These are phyloP conservation scores for Calonectria hongkongensis DNA, from an alignment of 2,329 filamentous ascomycete species.

Conservation along the genomic window DNA sequence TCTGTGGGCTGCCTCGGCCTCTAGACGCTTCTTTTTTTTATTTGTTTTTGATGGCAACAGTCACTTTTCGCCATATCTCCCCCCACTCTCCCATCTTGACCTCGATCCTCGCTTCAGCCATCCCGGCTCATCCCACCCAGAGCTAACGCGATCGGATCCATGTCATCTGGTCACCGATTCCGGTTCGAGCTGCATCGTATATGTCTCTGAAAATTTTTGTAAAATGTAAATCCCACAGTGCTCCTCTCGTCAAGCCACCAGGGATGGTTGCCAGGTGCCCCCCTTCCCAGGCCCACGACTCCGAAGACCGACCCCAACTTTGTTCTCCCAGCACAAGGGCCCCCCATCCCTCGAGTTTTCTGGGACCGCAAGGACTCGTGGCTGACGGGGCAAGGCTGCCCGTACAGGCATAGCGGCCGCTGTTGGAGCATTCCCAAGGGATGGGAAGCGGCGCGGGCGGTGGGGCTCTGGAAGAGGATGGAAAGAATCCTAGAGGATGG, in stretches of 20 bases:
- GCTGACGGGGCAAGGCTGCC: slow-evolving; percentile 49
- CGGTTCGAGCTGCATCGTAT: slow-evolving; percentile 27
- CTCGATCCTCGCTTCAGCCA: neutral
- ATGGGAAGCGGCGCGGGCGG: slow-evolving; percentile 51
- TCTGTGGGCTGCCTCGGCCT: slow-evolving; percentile 2
- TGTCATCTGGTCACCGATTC: slow-evolving; percentile 37
- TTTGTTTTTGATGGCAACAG: slow-evolving; percentile 22
- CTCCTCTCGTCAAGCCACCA: slow-evolving; percentile 10
- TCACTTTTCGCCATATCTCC: slow-evolving; percentile 2
- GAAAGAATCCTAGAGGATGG: slow-evolving; percentile 48
- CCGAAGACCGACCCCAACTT: slow-evolving; percentile 32
- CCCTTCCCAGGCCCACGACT: slow-evolving; percentile 17
- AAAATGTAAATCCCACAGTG: slow-evolving; percentile 21
- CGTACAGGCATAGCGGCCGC: slow-evolving; percentile 51
- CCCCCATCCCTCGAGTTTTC: slow-evolving; percentile 33
- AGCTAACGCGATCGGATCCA: slow-evolving; percentile 39
- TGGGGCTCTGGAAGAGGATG: slow-evolving; percentile 51
- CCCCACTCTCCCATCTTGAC: slow-evolving; percentile 22
- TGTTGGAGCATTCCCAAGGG: slow-evolving; percentile 49
- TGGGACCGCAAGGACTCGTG: slow-evolving; percentile 44
- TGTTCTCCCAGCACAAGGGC: slow-evolving; percentile 13
- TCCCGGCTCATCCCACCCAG: slow-evolving; percentile 13
- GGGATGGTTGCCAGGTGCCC: slow-evolving; percentile 21
- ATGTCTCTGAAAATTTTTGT: slow-evolving; percentile 40
- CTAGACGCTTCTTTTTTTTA: slow-evolving; percentile 19